Evolutionary conservation across 2,329 filamentous ascomycete species (phyloP).

Genomic region (Rhytidhysteron rufulum): DNA sequence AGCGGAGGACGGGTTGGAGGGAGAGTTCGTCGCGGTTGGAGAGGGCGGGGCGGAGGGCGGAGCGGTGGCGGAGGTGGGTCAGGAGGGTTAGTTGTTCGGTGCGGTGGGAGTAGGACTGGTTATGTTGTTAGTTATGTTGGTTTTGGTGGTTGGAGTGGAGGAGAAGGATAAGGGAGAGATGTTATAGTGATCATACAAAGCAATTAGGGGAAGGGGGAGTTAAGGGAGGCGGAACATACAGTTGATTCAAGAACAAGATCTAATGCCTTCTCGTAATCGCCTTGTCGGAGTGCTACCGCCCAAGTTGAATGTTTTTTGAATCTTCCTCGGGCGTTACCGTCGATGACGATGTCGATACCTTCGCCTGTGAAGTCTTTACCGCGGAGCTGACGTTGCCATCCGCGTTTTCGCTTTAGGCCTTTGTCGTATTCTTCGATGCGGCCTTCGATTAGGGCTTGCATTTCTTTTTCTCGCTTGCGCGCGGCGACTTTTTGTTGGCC

Average conservation of each 20-base stretch:
- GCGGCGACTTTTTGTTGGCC: constrained; percentile 75
- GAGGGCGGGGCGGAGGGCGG: constrained; percentile 76
- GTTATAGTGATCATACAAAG: neutral
- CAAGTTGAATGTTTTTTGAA: constrained; percentile 66
- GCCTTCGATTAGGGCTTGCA: constrained; percentile 76
- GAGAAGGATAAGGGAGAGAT: neutral
- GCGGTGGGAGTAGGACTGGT: constrained; percentile 24
- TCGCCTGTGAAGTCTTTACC: constrained; percentile 80
- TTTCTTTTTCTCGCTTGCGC: constrained; percentile 74
- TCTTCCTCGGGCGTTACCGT: constrained; percentile 64
- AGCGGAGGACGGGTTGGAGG: constrained; percentile 77
- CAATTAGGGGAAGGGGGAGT: neutral
- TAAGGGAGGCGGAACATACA: constrained; percentile 17
- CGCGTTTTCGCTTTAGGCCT: constrained; percentile 61
- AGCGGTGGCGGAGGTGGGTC: constrained; percentile 80
- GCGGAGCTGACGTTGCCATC: constrained; percentile 59
- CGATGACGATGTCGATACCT: constrained; percentile 82
- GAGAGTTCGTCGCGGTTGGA: constrained; percentile 75
- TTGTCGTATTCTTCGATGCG: constrained; percentile 75
- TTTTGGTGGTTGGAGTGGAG: neutral
- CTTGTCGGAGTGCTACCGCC: constrained; percentile 78
- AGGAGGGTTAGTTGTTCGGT: constrained; percentile 67
- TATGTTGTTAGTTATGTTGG: neutral
- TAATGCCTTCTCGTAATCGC: constrained; percentile 71
- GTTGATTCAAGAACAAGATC: constrained; percentile 64